A percentile compares a stretch with the other conserved stretches of the same genome.
Evolutionary conservation across 495 filamentous ascomycete species (phyloP).

Genomic region (Hypoxylon perforatum): DNA sequence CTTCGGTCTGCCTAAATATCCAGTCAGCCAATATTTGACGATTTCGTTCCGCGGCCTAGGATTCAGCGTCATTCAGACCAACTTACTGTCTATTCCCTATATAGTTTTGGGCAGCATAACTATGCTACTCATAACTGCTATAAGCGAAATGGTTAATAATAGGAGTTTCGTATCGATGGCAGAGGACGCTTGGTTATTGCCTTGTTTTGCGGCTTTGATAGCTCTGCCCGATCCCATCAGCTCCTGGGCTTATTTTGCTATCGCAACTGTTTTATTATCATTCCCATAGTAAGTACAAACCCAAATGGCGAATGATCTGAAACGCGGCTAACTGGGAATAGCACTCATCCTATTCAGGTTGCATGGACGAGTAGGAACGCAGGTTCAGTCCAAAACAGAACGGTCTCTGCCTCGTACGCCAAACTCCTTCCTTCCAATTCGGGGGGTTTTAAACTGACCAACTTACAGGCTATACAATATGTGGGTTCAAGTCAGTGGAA

Average conservation of each 20-base stretch:
- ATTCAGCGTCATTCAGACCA: slow-evolving; percentile 76
- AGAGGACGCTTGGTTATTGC: slow-evolving; percentile 43
- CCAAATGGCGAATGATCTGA: not conserved
- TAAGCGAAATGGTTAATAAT: slow-evolving; percentile 42
- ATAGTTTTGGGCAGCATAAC: slow-evolving; percentile 32
- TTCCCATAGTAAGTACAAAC: slow-evolving; percentile 41
- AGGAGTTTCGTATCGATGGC: slow-evolving; percentile 47
- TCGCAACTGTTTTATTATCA: slow-evolving; percentile 41
- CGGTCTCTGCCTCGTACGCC: slow-evolving; percentile 41
- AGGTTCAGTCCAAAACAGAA: slow-evolving; percentile 43
- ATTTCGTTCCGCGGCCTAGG: slow-evolving; percentile 70
- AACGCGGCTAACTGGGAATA: slow-evolving; percentile 22
- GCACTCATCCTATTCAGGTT: slow-evolving; percentile 45
- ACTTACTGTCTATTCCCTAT: slow-evolving; percentile 47
- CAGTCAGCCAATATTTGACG: slow-evolving; percentile 71
- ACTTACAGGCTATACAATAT: slow-evolving; percentile 37
- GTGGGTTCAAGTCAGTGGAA: slow-evolving; percentile 46
- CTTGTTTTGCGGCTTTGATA: slow-evolving; percentile 42
- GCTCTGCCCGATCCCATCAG: slow-evolving; percentile 32
- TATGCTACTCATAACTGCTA: slow-evolving; percentile 40
- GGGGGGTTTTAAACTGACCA: slow-evolving; percentile 17
- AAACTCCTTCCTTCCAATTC: not conserved
- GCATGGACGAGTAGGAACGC: slow-evolving; percentile 45
- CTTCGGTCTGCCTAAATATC: slow-evolving; percentile 68
- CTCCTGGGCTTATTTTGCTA: slow-evolving; percentile 42